Conservation (phyloP, 257 asterid genomes). For the Solanum paucissectum region DNA sequence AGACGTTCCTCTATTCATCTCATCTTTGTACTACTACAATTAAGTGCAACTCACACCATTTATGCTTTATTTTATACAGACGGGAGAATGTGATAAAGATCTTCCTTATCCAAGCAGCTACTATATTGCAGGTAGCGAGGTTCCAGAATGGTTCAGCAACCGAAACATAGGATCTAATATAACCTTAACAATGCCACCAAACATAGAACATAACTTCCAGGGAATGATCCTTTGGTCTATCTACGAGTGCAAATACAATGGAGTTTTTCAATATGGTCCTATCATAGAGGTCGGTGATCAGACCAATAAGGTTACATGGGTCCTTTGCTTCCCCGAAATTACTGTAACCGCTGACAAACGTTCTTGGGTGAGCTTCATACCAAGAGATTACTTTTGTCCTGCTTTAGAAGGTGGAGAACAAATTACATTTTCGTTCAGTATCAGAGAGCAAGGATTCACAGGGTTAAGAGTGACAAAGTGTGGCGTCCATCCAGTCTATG, state of each 20-base stretch:
- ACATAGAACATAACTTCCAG: neutral
- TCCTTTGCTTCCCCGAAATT: accelerated
- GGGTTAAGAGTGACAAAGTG: neutral
- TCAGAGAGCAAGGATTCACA: neutral
- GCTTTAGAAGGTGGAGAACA: neutral
- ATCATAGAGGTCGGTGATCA: neutral
- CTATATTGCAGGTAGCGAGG: neutral
- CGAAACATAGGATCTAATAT: neutral
- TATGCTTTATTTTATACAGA: neutral
- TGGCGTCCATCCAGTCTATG: neutral
- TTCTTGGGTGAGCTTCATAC: neutral
- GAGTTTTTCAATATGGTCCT: neutral
- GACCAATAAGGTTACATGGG: neutral
- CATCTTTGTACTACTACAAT: neutral
- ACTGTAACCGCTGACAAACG: neutral
- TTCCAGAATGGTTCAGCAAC: neutral
- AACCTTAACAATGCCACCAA: neutral
- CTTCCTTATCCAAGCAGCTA: neutral
- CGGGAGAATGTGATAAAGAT: neutral
- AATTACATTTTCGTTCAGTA: neutral
- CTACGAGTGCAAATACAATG: accelerated
- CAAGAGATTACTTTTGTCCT: neutral
- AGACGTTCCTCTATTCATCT: neutral
- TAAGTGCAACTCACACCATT: neutral
- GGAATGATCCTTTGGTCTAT: neutral